Conservation (phyloP, 768 basidiomycete genomes). For the Gloeophyllum trabeum region DNA sequence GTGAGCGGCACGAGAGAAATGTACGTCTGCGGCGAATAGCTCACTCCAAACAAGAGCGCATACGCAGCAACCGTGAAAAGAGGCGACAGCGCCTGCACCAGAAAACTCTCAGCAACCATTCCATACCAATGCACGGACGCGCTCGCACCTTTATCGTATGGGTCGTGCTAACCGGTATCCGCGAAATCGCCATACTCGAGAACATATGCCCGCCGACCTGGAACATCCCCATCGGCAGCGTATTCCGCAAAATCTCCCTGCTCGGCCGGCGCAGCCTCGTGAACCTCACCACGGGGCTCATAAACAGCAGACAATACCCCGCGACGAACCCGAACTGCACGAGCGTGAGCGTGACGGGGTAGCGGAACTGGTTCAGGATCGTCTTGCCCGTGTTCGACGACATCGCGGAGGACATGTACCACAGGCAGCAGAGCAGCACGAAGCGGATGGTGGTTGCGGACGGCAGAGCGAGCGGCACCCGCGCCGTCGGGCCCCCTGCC, state of each 20-base stretch:
- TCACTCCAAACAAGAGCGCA: constrained; percentile 85
- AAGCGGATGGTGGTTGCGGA: constrained; percentile 37
- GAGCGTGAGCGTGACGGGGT: constrained; percentile 94
- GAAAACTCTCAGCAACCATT: no score
- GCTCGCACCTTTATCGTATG: constrained; percentile 96
- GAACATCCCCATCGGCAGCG: constrained; percentile 93
- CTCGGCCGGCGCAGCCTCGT: constrained; percentile 63
- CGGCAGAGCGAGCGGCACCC: constrained; percentile 6
- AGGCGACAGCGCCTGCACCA: constrained; percentile 85
- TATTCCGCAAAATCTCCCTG: constrained; percentile 58
- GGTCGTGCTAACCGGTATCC: constrained; percentile 94
- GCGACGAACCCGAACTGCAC: constrained; percentile 96
- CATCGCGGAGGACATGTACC: constrained; percentile 90
- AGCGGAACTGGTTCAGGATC: constrained; percentile 86
- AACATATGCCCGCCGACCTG: constrained; percentile 98
- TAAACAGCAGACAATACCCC: constrained; percentile 73
- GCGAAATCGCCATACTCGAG: constrained; percentile 92
- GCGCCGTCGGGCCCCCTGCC: background rate
- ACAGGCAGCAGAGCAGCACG: constrained; percentile 73
- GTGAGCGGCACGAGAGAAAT: constrained; percentile 90
- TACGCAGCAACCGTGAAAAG: constrained; percentile 96
- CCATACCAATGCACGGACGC: no score
- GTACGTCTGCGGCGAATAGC: constrained; percentile 88
- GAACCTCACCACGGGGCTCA: constrained; percentile 63
- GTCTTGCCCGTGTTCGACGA: constrained; percentile 96